Conservation (phyloP, 2,329 filamentous ascomycete genomes). For the Xylaria sp. region DNA sequence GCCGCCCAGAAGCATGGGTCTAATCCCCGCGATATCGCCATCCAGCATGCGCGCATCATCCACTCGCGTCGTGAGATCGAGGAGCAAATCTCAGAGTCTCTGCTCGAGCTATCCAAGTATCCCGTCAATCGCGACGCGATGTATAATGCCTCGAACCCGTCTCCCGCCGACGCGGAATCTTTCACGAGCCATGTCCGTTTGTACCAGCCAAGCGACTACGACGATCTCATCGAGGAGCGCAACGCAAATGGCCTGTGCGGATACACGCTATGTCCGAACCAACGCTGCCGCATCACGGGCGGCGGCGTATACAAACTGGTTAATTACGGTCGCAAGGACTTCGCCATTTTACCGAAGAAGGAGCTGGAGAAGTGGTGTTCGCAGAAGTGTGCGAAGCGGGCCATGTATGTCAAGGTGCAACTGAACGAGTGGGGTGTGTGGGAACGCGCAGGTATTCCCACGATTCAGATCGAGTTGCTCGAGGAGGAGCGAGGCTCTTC, state of each 20-base stretch:
- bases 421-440: slow-evolving; percentile 79
- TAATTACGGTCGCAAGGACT: slow-evolving; percentile 46
- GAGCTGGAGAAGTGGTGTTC: slow-evolving; percentile 86
- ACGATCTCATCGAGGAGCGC: slow-evolving; percentile 81
- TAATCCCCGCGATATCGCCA: slow-evolving; percentile 57
- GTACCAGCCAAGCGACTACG: slow-evolving; percentile 86
- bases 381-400: slow-evolving; percentile 68
- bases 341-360: slow-evolving; percentile 63
- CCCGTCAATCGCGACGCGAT: slow-evolving; percentile 37
- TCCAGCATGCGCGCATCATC: slow-evolving; percentile 76
- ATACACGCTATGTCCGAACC: slow-evolving; percentile 69
- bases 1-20: slow-evolving; percentile 35
- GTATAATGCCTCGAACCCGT: slow-evolving; percentile 35
- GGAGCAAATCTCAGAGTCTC: slow-evolving; percentile 63
- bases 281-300: slow-evolving; percentile 51
- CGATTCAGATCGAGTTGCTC: slow-evolving; percentile 55
- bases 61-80: slow-evolving; percentile 78
- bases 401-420: slow-evolving; percentile 83
- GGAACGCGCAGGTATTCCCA: slow-evolving; percentile 61
- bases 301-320: slow-evolving; percentile 65
- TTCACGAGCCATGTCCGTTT: slow-evolving; percentile 63
- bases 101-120: slow-evolving; percentile 64
- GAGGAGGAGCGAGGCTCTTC: slow-evolving; percentile 53
- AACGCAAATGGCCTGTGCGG: slow-evolving; percentile 79
- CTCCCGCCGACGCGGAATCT: slow-evolving; percentile 53